Evolutionary conservation across 176 grass and related monocot species (phyloP), one percentile per base, ranked within the genome.

Genomic region (Canna indica): DNA sequence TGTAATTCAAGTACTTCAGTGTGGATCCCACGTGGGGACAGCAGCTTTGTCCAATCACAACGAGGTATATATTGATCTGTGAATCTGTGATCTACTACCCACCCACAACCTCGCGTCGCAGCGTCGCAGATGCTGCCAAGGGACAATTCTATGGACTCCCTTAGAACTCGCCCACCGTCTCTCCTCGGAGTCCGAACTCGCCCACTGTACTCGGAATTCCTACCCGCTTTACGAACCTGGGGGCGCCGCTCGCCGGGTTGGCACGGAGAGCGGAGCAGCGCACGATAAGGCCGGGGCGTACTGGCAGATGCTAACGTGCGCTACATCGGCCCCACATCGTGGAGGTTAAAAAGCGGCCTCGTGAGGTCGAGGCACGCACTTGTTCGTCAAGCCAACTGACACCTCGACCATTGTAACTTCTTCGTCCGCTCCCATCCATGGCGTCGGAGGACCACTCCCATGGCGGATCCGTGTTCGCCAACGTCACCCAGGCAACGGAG

Each of bases 401-500:
- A 14, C 26, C 13, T 30, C 27, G 11, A 3, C 12, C 56, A 30
- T 60, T 11, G 41, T 44, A 11, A 11, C 26, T 8, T 5, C 35
- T 12, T 7, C 81, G 71, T 81, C 15, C 60, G 20, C 33, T 11
- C 59, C 67, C 80, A 44, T n/a, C 53, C 26, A 91, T 85, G 81
- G 94, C 89, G 26, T 71, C 82, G 28, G 38, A 65, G 50, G 61
- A 75, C 63, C n/a, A 39, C 15, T 26, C 47, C 70, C 7, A n/a
- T 5, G 81, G 59, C 26, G 75, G 79, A 36, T 97, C 94, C 62
- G 86, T 82, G 71, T 99, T 99, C 74, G 77, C 94, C 44, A 74
- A 36, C 74, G 65, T 93, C 42, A 70, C 52, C 4, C 89, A 99
- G 81, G 94, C 84, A 26, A 89, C 94, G 24, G 94, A 99, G 84